These are phyloP conservation scores for Aspergillus aculeatinus DNA, from an alignment of 2,329 filamentous ascomycete species.

Conservation along the genomic window DNA sequence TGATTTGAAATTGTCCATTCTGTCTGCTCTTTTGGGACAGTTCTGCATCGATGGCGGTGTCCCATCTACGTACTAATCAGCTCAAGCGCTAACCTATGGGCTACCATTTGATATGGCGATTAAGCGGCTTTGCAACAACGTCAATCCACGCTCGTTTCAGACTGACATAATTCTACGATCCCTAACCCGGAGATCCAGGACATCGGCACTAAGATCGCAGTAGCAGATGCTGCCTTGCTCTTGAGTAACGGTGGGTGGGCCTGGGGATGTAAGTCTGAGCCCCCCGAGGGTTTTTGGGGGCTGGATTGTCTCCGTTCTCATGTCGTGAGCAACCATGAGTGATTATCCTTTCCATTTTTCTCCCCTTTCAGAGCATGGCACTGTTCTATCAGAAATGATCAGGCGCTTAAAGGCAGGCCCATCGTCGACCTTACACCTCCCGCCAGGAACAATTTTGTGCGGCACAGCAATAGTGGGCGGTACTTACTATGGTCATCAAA, in stretches of 20 bases:
- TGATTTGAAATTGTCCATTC: neutral
- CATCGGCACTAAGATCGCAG: constrained; percentile 23
- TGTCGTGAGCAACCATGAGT: constrained; percentile 19
- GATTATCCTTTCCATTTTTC: constrained; percentile 11
- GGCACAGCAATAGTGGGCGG: constrained; percentile 33
- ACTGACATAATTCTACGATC: constrained; percentile 18
- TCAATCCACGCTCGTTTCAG: constrained; percentile 12
- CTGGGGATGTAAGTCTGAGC: constrained; percentile 31
- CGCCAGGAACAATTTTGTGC: constrained; percentile 27
- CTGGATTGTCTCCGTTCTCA: constrained; percentile 25
- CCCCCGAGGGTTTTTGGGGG: constrained; percentile 33
- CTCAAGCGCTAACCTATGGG: constrained; percentile 24
- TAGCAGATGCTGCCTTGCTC: constrained; percentile 17
- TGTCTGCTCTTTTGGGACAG: neutral
- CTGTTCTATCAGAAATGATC: constrained; percentile 26
- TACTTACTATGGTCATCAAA: constrained; percentile 25
- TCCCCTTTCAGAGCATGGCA: constrained; percentile 20
- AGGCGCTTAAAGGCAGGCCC: constrained; percentile 41
- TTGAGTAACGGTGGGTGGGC: constrained; percentile 20
- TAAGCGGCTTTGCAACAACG: constrained; percentile 15
- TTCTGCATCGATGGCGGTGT: neutral
- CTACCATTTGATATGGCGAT: constrained; percentile 19
- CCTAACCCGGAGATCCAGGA: constrained; percentile 24
- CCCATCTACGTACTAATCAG: neutral
- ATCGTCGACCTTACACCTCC: constrained; percentile 32